Conservation (phyloP, 208 protist species). For the Crithidia acanthocephali region DNA sequence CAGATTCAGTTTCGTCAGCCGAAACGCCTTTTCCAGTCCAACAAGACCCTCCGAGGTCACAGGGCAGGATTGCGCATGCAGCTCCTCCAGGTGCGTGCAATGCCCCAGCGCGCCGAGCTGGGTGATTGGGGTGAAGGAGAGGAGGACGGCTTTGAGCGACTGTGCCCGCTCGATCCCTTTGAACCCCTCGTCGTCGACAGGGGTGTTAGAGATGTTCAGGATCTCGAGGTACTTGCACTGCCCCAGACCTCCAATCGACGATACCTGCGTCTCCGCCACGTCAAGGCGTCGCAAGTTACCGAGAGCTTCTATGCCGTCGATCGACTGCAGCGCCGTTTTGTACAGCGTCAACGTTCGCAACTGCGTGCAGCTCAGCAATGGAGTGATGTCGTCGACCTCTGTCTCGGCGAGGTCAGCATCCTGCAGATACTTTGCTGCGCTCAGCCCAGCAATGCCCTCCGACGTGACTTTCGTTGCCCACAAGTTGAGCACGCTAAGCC, state of each 20-base stretch:
- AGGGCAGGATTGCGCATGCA: conserved; percentile 29
- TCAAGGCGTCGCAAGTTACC: conserved; percentile 30
- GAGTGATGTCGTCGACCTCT: conserved; percentile 17
- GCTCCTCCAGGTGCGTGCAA: conserved; percentile 35
- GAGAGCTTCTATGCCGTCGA: conserved; percentile 30
- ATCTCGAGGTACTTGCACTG: conserved; percentile 30
- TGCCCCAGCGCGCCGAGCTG: conserved; percentile 29
- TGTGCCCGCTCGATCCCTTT: conserved; percentile 9
- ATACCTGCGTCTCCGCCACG: conserved; percentile 34
- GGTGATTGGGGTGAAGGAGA: conserved; percentile 35
- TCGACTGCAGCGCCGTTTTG: conserved; percentile 25
- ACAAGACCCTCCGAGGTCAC: conserved; percentile 33
- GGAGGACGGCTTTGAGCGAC: conserved; percentile 25
- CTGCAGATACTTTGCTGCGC: conserved; percentile 9
- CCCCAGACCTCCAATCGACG: conserved; percentile 14
- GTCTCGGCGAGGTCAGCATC: conserved; percentile 45
- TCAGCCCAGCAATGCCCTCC: conserved; percentile 27
- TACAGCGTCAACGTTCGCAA: conserved; percentile 25
- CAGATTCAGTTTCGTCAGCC: conserved; percentile 38
- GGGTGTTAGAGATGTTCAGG: conserved; percentile 38
- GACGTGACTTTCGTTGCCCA: conserved; percentile 33
- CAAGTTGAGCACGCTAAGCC: conserved; percentile 28
- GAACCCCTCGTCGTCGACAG: conserved; percentile 34
- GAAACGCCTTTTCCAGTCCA: conserved; percentile 27
- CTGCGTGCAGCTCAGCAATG: conserved; percentile 28